phyloP scores from a whole-genome alignment of 805 yeast species.

The Spencermartinsiella europaea region DNA sequence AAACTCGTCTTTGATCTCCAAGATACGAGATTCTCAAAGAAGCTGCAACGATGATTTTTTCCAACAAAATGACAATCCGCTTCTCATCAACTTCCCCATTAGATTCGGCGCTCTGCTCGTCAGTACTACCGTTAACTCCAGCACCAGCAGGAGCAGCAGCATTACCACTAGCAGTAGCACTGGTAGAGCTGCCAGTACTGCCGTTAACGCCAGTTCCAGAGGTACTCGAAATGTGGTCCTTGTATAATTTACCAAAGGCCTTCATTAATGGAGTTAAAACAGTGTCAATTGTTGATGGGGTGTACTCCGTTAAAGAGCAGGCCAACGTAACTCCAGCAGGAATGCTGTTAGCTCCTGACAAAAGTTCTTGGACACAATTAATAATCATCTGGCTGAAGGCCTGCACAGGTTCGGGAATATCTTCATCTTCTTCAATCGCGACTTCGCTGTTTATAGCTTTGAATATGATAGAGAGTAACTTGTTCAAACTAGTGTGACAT shows the following conservation, averaged over 20 bases:
- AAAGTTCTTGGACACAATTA: constrained; percentile 71
- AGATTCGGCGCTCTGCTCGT: constrained; percentile 17
- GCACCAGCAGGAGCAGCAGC: constrained; percentile 17
- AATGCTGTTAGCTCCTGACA: constrained; percentile 63
- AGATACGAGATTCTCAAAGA: constrained; percentile 77
- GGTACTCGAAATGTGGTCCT: constrained; percentile 58
- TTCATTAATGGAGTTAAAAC: constrained; percentile 74
- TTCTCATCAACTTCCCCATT: constrained; percentile 63
- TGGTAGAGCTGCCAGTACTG: constrained; percentile 20
- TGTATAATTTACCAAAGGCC: constrained; percentile 82
- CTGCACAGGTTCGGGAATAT: constrained; percentile 57
- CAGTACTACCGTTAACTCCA: constrained; percentile 8
- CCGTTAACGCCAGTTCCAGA: constrained; percentile 19
- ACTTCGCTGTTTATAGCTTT: constrained; percentile 53
- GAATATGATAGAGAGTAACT: constrained; percentile 9
- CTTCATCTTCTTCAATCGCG: constrained; percentile 45
- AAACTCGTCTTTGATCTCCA: constrained; percentile 90
- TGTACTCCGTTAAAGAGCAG: constrained; percentile 60
- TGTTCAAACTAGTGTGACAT: constrained; percentile 8
- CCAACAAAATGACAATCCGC: constrained; percentile 70
- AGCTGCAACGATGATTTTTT: constrained; percentile 69
- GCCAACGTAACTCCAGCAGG: constrained; percentile 78
- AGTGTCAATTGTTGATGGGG: constrained; percentile 70
- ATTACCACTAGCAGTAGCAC: constrained; percentile 14
- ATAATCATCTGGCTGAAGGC: constrained; percentile 57